Base-by-base conservation (phyloP, 441 rosid genomes). In the Arabidopsis hybrid region DNA sequence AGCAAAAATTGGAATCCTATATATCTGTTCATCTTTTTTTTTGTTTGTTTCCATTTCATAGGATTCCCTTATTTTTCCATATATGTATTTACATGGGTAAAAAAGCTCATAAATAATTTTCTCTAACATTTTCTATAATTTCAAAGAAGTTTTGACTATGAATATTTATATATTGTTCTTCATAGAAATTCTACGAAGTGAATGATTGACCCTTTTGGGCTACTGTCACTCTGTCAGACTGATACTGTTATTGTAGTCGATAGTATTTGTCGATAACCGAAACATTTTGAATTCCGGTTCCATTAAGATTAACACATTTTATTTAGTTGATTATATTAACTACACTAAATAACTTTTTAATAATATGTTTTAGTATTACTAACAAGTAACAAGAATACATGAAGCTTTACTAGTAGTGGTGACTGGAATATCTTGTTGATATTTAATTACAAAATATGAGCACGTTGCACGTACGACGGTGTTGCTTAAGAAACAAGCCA, bases 401-500 rank as follows among this genome's bases (percentile, higher is more conserved):
- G 4, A 70, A 49, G 39, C 32, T 71, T 38, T 36, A 47, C 40
- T 10, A 53, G 4, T 7, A 56, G 50, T 55, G 50, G n/a, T 65
- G 45, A 55, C n/a, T 55, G 47, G 47, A 51, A 18, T 40, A 21
- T 51, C 4, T 39, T 56, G n/a, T 60, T 62, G 18, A 10, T 55
- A 14, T 9, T 14, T n/a, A 52, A 53, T 45, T 43, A 14, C 43
- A 0, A 53, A 7, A 67, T 21, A 43, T 68, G 51, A 67, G 69
- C 58, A 43, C 12, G 69, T 58, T 60, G 64, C 50, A 35, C 8
- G 65, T 59, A 53, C 70, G 36, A 61, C 8, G 18, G 51, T 67
- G 7, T 75, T 69, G 70, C 70, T 62, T 75, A 69, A 38, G 65
- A 75, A 56, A n/a, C 26, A 75, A 62, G 74, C 60, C 64, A 75